Percentiles rank a stretch among this genome's conserved stretches.
These are phyloP conservation scores for Acacia acuminata DNA, from an alignment of 306 rosid species.

Conservation along the genomic window DNA sequence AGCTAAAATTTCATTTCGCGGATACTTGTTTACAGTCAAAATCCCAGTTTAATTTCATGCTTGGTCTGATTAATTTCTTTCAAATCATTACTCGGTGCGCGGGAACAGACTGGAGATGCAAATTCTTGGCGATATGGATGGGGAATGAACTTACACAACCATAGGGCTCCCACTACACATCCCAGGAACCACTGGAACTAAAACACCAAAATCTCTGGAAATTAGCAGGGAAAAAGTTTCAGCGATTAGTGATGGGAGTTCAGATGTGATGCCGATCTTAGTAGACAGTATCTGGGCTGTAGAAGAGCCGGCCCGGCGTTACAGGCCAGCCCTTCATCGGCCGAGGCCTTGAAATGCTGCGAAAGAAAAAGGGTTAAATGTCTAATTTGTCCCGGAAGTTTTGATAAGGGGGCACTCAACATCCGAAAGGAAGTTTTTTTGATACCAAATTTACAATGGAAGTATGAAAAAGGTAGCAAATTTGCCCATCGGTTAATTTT, in stretches of 20 bases:
- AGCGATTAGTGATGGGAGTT: not conserved
- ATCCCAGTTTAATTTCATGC: not conserved
- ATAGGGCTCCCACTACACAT: conserved; percentile 11
- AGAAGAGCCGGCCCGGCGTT: too few relatives aligned
- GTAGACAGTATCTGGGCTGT: not conserved
- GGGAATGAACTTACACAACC: conserved; percentile 31
- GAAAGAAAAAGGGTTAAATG: too few relatives aligned
- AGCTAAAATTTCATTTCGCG: not conserved
- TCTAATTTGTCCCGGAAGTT: too few relatives aligned
- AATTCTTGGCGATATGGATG: not conserved
- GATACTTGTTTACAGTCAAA: not conserved
- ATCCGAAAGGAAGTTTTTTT: too few relatives aligned
- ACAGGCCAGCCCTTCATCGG: too few relatives aligned
- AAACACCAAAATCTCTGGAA: not conserved
- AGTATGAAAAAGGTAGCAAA: too few relatives aligned
- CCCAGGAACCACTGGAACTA: not conserved
- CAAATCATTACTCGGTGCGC: not conserved
- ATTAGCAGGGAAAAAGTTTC: not conserved
- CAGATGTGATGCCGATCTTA: not conserved
- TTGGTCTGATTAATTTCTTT: not conserved
- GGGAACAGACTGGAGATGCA: not conserved
- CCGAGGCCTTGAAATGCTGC: too few relatives aligned
- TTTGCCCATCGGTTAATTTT: too few relatives aligned
- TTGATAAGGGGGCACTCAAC: too few relatives aligned
- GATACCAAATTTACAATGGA: too few relatives aligned